Evolutionary conservation across 768 basidiomycete species (phyloP).

Genomic region (Steccherinum ochraceum): DNA sequence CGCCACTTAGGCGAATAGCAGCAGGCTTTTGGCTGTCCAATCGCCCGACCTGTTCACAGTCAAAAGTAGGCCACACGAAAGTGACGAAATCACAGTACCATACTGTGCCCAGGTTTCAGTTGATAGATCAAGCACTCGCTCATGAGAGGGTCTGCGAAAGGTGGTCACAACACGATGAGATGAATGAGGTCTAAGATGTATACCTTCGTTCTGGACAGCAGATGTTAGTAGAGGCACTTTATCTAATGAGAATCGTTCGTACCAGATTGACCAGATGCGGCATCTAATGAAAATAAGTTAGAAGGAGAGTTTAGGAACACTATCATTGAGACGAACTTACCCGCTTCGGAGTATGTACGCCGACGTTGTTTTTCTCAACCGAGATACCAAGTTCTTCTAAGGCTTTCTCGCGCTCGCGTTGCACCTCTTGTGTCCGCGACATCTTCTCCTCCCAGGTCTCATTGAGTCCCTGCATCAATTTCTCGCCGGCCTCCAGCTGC

Average conservation of each 20-base stretch:
- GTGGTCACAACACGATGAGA: not conserved
- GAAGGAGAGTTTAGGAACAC: not conserved
- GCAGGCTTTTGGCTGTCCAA: slow-evolving; percentile 75
- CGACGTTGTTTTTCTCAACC: slow-evolving; percentile 93
- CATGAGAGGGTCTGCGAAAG: slow-evolving; percentile 78
- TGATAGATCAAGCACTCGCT: slow-evolving; percentile 94
- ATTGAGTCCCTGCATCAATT: slow-evolving; percentile 87
- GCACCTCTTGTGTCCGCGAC: slow-evolving; percentile 85
- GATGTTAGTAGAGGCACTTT: too few relatives aligned
- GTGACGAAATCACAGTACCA: slow-evolving; percentile 38
- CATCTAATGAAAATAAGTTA: slow-evolving; percentile 46
- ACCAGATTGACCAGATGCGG: slow-evolving; percentile 92
- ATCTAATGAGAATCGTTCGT: slow-evolving; percentile 28
- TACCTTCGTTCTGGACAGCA: slow-evolving; percentile 66
- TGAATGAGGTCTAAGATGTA: too few relatives aligned
- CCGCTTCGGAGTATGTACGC: slow-evolving; percentile 97
- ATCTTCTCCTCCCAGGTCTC: slow-evolving; percentile 98
- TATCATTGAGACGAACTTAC: slow-evolving; percentile 26
- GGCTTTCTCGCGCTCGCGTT: slow-evolving; percentile 96
- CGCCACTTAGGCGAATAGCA: slow-evolving; percentile 88
- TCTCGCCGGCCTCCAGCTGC: slow-evolving; percentile 92
- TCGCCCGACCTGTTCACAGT: slow-evolving; percentile 64
- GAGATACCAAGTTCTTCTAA: slow-evolving; percentile 96
- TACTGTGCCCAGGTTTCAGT: slow-evolving; percentile 77
- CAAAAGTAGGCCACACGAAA: not conserved